These are phyloP conservation scores for Megacollybia marginata DNA, from an alignment of 768 basidiomycete species.

Conservation along the genomic window DNA sequence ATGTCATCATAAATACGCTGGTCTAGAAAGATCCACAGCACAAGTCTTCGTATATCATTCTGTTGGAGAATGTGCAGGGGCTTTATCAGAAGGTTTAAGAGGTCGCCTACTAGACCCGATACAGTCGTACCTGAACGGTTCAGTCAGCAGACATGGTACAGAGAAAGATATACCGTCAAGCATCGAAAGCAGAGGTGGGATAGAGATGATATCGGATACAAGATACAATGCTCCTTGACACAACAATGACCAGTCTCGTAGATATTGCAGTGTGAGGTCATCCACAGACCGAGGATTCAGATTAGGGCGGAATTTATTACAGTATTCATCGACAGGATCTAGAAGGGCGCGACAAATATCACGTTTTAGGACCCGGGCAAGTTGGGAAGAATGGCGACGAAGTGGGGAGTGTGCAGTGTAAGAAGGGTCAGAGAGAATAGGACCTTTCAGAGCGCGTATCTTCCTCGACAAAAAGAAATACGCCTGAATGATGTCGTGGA, in stretches of 20 bases:
- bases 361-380: neutral
- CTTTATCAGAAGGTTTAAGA: slow-evolving; percentile 32
- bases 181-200: slow-evolving; percentile 32
- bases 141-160: neutral
- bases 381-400: slow-evolving; percentile 2
- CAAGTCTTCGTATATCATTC: slow-evolving; percentile 38
- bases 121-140: slow-evolving; percentile 29
- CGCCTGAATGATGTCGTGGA: slow-evolving; percentile 55
- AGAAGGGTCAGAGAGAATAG: slow-evolving; percentile 19
- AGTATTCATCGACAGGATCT: neutral
- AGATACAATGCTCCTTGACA: slow-evolving; percentile 48
- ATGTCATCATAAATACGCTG: slow-evolving; percentile 39
- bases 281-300: neutral
- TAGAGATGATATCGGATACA: slow-evolving; percentile 43
- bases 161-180: slow-evolving; percentile 39
- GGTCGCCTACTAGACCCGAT: slow-evolving; percentile 34
- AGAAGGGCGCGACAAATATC: neutral
- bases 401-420: slow-evolving; percentile 3
- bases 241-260: slow-evolving; percentile 35
- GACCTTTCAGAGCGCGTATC: slow-evolving; percentile 23
- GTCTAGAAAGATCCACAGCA: slow-evolving; percentile 41
- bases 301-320: slow-evolving; percentile 1
- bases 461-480: slow-evolving; percentile 45
- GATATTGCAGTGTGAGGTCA: slow-evolving; percentile 20
- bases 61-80: slow-evolving; percentile 28